A percentile compares a stretch with the other conserved stretches of the same genome.
phyloP scores from a whole-genome alignment of 2,329 filamentous ascomycete genomes.

The Trichoderma harzianum region DNA sequence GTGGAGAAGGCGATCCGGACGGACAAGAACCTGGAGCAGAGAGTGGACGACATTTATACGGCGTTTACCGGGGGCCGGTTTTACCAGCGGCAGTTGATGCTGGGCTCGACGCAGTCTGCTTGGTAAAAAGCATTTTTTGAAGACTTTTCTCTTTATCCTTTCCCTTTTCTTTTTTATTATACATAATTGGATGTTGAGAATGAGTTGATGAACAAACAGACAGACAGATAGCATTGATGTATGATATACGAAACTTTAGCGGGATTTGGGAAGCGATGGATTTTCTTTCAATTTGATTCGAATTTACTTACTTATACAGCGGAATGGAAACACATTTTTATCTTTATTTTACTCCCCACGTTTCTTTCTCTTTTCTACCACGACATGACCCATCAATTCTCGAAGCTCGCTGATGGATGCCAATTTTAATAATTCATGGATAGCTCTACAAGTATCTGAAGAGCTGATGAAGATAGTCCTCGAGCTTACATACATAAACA shows the following conservation, averaged over 20 bases:
- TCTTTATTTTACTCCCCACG: not conserved
- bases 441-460: not conserved
- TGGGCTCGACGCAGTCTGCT: slow-evolving; percentile 7
- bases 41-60: slow-evolving; percentile 11
- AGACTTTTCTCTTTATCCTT: not conserved
- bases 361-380: not conserved
- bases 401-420: not conserved
- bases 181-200: not conserved
- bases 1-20: slow-evolving; percentile 6
- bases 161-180: not conserved
- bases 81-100: slow-evolving; percentile 15
- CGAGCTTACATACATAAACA: not conserved
- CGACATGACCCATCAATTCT: not conserved
- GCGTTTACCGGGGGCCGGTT: slow-evolving; percentile 11
- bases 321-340: not conserved
- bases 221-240: not conserved
- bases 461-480: not conserved
- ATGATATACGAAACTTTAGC: not conserved
- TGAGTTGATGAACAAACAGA: not conserved
- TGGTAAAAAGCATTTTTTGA: not conserved
- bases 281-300: not conserved
- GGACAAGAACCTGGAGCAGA: slow-evolving; percentile 11
- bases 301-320: not conserved
- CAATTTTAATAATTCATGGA: not conserved
- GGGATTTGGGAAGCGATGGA: not conserved